These are phyloP conservation scores for Peterozyma toletana DNA, from an alignment of 805 yeast genomes.

Conservation along the genomic window DNA sequence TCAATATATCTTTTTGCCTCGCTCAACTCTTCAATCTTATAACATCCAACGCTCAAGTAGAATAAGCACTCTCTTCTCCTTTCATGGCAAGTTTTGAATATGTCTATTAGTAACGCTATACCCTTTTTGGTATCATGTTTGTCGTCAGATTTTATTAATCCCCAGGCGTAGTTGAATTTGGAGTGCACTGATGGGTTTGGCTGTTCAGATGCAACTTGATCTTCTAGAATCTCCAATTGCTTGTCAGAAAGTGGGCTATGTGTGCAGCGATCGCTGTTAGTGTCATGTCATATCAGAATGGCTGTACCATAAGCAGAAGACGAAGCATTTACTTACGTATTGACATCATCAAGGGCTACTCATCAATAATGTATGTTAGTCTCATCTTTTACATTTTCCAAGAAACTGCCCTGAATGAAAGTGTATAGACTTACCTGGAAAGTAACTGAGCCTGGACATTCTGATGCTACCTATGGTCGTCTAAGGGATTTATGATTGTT, in stretches of 20 bases:
- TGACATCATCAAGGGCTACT: slow-evolving; percentile 20
- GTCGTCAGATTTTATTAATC: slow-evolving; percentile 65
- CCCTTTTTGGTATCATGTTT: slow-evolving; percentile 71
- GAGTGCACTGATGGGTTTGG: slow-evolving; percentile 79
- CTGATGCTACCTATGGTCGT: neutral
- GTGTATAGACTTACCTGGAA: slow-evolving; percentile 5
- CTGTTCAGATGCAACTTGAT: slow-evolving; percentile 74
- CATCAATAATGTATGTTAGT: neutral
- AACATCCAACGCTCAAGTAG: slow-evolving; percentile 82
- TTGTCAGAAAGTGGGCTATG: slow-evolving; percentile 56
- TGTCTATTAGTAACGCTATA: slow-evolving; percentile 59
- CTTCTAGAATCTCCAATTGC: slow-evolving; percentile 67
- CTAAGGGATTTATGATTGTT: too few relatives aligned
- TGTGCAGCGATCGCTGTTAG: slow-evolving; percentile 9
- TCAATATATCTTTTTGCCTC: slow-evolving; percentile 85
- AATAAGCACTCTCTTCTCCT: slow-evolving; percentile 87
- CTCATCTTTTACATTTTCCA: neutral
- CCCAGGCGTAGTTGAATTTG: slow-evolving; percentile 95
- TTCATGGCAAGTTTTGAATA: slow-evolving; percentile 69
- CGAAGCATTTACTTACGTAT: slow-evolving; percentile 15
- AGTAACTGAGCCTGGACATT: slow-evolving; percentile 7
- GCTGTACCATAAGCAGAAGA: neutral
- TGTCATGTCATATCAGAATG: neutral
- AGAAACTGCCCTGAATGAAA: neutral
- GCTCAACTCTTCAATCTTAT: slow-evolving; percentile 78